Evolutionary conservation across 1,284 basidiomycete genomes (phyloP), one percentile per base, ranked within the genome.

Genomic region (Schizophyllum commune): DNA sequence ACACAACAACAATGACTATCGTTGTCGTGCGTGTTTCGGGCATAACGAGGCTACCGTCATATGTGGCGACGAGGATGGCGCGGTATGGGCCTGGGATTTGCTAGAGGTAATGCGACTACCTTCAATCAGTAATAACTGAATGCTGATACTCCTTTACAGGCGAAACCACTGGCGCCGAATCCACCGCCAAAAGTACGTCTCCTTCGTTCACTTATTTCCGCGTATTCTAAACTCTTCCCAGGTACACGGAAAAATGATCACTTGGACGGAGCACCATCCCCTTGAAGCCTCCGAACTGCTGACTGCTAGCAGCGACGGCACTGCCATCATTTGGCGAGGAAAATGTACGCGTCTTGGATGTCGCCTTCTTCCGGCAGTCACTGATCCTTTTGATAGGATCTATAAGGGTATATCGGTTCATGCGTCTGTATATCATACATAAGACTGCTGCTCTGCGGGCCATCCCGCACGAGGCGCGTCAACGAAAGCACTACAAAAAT

Each of bases 21-120:
- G 93, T 19, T 91, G 87, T 68, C 87, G 88, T 20, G 86, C 90
- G n/a, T 87, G 85, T 62, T 93, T 98, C 68, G 89, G 89, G 6
- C 83, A 89, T 64, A 88, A 81, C 1, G 96, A 98, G 72, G 89
- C 89, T 0, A 84, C 75, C 17, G 86, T 98, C 3, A 71, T 98
- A 1, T 88, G 85, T 53, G 96, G 96, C 4, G 97, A 98, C 71
- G 96, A 98, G 72, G 82, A 88, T 4, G 97, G 97, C 0, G 75
- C 75, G 62, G 76, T 99, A 5, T 95, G 92, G 89, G 86, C 84
- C 51, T 99, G 96, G 96, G 94, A 96, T 69, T 77, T 98, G 60
- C 82, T 97, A 32, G 89, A 94, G 71, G 93, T 13, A 34, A 52
- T 20, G 21, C 21, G 19, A 20, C 53, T 32, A 61, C 20, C 39